These are phyloP conservation scores for Lentinus brumalis DNA, from an alignment of 768 basidiomycete species.

Conservation along the genomic window DNA sequence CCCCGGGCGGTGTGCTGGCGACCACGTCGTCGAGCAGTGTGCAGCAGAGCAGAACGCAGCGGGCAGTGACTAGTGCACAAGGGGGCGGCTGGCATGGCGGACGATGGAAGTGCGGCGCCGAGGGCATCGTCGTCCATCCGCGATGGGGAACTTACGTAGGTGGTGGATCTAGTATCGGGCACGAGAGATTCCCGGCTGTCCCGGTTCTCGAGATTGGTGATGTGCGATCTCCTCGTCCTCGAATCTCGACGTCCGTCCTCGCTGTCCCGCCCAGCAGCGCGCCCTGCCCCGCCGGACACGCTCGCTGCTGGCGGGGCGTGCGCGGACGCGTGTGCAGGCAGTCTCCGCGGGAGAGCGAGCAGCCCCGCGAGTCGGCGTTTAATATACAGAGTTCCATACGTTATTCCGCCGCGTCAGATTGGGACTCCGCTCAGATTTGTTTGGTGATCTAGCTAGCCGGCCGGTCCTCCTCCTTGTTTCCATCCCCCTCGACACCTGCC, in stretches of 20 bases:
- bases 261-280: background rate
- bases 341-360: too few species aligned
- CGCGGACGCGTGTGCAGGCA: background rate
- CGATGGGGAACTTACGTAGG: conserved; percentile 29
- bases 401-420: conserved; percentile 24
- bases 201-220: conserved; percentile 33
- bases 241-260: conserved; percentile 13
- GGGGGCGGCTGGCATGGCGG: background rate
- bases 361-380: conserved; percentile 11
- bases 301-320: background rate
- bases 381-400: conserved; percentile 16
- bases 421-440: conserved; percentile 28
- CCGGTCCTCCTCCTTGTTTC: conserved; percentile 24
- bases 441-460: conserved; percentile 27
- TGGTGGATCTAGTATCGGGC: conserved; percentile 32
- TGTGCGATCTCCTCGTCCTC: conserved; percentile 27
- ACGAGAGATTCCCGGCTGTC: conserved; percentile 31
- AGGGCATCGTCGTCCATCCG: conserved; percentile 28
- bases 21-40: background rate
- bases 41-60: background rate
- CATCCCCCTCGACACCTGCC: conserved; percentile 20
- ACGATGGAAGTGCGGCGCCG: conserved; percentile 23
- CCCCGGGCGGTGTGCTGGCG: background rate
- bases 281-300: background rate
- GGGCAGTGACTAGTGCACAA: background rate